Percentiles rank a stretch among this genome's conserved stretches.
phyloP scores from a whole-genome alignment of 192 early-diverging fungal genomes.

The Backusella liffmaniae region DNA sequence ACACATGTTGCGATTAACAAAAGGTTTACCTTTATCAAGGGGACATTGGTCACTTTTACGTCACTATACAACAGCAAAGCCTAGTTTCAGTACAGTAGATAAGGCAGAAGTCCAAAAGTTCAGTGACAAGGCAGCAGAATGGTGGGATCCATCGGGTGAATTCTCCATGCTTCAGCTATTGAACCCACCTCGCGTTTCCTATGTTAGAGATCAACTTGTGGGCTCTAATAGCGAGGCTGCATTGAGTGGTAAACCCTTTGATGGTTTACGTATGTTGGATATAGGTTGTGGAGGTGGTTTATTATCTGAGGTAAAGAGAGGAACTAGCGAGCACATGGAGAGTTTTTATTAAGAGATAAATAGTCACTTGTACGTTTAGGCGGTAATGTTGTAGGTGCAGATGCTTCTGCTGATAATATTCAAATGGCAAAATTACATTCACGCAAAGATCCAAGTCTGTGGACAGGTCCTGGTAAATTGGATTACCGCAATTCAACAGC shows the following conservation, averaged over 20 bases:
- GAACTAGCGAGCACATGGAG: not conserved
- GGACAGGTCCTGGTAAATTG: conserved; percentile 45
- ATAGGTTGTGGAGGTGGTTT: conserved; percentile 96
- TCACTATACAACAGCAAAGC: conserved; percentile 4
- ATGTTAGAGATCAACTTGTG: conserved; percentile 62
- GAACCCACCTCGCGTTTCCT: conserved; percentile 71
- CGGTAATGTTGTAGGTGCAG: conserved; percentile 70
- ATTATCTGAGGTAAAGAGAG: conserved; percentile 67
- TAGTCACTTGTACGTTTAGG: conserved; percentile 79
- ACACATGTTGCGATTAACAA: not conserved
- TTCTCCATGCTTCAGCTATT: conserved; percentile 82
- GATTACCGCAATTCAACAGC: conserved; percentile 70
- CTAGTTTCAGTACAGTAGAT: conserved; percentile 52
- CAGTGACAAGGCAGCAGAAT: conserved; percentile 63
- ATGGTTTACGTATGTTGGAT: conserved; percentile 69
- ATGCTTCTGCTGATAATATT: conserved; percentile 86
- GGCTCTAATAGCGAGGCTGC: not conserved
- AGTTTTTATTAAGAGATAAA: not conserved
- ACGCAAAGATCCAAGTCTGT: conserved; percentile 62
- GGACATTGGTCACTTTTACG: not conserved
- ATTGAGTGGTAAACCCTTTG: conserved; percentile 41
- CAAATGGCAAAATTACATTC: conserved; percentile 76
- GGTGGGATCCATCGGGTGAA: conserved; percentile 90
- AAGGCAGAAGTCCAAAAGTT: conserved; percentile 77
- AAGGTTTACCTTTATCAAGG: not conserved